A percentile compares a stretch with the other conserved stretches of the same genome.
These are phyloP conservation scores for Pythium myriotylum DNA, from an alignment of 352 stramenopile genomes.

Conservation along the genomic window DNA sequence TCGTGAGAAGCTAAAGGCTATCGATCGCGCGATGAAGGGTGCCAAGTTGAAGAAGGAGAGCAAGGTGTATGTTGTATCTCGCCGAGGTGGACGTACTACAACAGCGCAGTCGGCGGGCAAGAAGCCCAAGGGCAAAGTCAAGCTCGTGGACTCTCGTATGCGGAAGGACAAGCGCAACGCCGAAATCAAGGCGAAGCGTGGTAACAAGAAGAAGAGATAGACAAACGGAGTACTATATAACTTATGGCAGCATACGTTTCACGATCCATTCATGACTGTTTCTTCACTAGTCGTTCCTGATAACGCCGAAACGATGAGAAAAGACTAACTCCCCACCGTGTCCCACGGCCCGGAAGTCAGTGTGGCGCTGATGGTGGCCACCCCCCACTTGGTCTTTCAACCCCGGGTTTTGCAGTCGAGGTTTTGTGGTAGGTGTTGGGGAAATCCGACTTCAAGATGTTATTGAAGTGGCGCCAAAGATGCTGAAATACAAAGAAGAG, in stretches of 20 bases:
- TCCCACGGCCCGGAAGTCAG: conserved; percentile 87
- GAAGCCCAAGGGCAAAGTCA: conserved; percentile 90
- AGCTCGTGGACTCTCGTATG: conserved; percentile 98
- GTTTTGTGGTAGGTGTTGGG: conserved; percentile 89
- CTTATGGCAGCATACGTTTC: conserved; percentile 46
- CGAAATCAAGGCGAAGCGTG: conserved; percentile 80
- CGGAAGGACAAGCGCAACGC: conserved; percentile 95
- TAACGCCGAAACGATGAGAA: conserved; percentile 60
- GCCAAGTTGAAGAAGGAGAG: conserved; percentile 89
- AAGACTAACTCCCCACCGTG: conserved; percentile 84
- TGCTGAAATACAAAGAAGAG: conserved; percentile 88
- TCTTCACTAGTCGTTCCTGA: neutral
- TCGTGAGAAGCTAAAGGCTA: conserved; percentile 97
- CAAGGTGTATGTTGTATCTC: conserved; percentile 97
- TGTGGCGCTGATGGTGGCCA: conserved; percentile 62
- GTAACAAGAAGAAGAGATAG: conserved; percentile 89
- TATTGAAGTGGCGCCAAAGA: conserved; percentile 97
- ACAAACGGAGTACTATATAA: conserved; percentile 42
- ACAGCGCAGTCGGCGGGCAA: conserved; percentile 68
- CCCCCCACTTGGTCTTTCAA: conserved; percentile 46
- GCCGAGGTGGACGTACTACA: conserved; percentile 51
- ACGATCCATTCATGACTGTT: conserved; percentile 11
- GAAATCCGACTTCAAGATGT: conserved; percentile 97
- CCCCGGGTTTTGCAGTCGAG: neutral
- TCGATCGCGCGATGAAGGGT: conserved; percentile 97